Percentiles rank a stretch among this genome's conserved stretches.
Conservation (phyloP, 2,329 filamentous ascomycete genomes). For the Hysterium pulicare region DNA sequence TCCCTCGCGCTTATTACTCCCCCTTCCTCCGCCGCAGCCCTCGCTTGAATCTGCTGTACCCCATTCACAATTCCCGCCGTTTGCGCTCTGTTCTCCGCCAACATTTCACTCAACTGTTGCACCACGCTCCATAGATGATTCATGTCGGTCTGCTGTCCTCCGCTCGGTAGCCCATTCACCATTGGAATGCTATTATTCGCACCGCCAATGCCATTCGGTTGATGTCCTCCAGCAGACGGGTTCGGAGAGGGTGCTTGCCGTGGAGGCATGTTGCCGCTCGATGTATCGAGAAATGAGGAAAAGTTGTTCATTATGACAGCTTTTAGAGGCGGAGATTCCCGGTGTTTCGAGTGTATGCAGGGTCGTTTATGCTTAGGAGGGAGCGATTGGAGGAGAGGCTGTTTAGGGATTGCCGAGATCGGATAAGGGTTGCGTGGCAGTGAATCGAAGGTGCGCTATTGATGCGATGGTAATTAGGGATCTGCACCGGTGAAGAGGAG, state of each 20-base stretch:
- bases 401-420: too few species aligned
- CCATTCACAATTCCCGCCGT: constrained; percentile 37
- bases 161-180: constrained; percentile 37
- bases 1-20: constrained; percentile 23
- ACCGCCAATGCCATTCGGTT: constrained; percentile 29
- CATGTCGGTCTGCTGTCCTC: constrained; percentile 43
- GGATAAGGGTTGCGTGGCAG: too few species aligned
- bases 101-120: constrained; percentile 37
- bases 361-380: too few species aligned
- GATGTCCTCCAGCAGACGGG: constrained; percentile 22
- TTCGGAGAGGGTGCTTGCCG: constrained; percentile 34
- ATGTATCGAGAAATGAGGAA: constrained; percentile 31
- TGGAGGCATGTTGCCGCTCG: constrained; percentile 14
- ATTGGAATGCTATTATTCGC: constrained; percentile 34
- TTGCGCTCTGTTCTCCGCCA: constrained; percentile 40
- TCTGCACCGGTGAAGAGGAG: too few species aligned
- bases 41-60: constrained; percentile 34
- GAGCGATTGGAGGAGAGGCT: too few species aligned
- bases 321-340: too few species aligned
- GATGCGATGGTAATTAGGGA: too few species aligned
- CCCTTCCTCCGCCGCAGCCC: constrained; percentile 34
- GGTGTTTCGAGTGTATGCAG: too few species aligned
- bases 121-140: constrained; percentile 42
- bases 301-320: constrained; percentile 32
- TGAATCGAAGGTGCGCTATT: too few species aligned